A percentile compares a stretch with the other conserved stretches of the same genome.
Evolutionary conservation across 805 yeast species (phyloP).

Genomic region (Candida sanyiensis): DNA sequence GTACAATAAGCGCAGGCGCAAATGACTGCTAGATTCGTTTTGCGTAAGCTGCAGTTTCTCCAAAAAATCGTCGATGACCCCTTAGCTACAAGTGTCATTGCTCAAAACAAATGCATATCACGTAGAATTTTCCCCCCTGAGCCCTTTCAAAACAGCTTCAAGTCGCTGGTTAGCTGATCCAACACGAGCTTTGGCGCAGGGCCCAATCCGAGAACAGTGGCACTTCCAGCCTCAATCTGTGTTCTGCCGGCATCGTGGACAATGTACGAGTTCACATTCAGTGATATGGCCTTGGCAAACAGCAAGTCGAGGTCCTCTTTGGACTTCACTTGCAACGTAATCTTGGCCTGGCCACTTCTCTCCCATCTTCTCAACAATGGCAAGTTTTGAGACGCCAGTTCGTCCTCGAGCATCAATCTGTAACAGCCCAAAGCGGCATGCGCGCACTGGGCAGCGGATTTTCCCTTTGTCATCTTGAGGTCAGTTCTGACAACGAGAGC

Average conservation of each 20-base stretch:
- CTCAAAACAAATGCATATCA: too few species aligned
- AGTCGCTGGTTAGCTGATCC: conserved; percentile 75
- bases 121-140: too few species aligned
- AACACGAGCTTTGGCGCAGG: conserved; percentile 85
- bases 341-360: conserved; percentile 85
- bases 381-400: conserved; percentile 52
- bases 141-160: conserved; percentile 72
- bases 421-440: conserved; percentile 96
- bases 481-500: conserved; percentile 85
- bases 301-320: conserved; percentile 67
- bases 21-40: too few species aligned
- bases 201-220: conserved; percentile 94
- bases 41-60: too few species aligned
- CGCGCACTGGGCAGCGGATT: conserved; percentile 94
- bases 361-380: conserved; percentile 71
- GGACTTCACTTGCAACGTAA: conserved; percentile 69
- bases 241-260: conserved; percentile 98
- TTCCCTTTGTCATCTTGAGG: conserved; percentile 88
- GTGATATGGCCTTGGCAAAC: conserved; percentile 72
- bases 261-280: conserved; percentile 72
- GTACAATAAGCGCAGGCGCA: too few species aligned
- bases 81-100: too few species aligned
- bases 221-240: conserved; percentile 92
- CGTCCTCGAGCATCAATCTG: conserved; percentile 52
- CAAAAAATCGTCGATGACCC: too few species aligned